A percentile compares a stretch with the other conserved stretches of the same genome.
These are phyloP conservation scores for Penicillium paxilli DNA, from an alignment of 495 filamentous ascomycete genomes.

Conservation along the genomic window DNA sequence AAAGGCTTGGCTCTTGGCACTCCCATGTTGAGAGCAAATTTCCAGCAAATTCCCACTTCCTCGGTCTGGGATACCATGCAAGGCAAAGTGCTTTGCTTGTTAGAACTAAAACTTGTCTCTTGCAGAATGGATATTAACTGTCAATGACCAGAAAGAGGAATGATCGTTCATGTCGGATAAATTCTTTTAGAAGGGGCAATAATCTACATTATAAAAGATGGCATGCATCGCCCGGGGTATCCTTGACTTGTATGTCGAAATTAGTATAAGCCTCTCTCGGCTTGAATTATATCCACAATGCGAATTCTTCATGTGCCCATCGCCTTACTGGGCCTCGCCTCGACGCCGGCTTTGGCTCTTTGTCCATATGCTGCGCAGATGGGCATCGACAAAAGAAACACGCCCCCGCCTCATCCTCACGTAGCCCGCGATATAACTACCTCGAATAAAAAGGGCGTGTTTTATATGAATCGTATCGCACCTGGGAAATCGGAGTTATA, in stretches of 20 bases:
- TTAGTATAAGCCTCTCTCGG: not conserved
- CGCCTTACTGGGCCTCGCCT: conserved; percentile 1
- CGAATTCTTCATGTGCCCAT: not conserved
- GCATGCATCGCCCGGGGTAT: not conserved
- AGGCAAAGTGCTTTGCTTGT: not conserved
- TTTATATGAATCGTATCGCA: conserved; percentile 37
- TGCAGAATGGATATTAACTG: not conserved
- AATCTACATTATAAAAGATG: not conserved
- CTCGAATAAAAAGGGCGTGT: conserved; percentile 20
- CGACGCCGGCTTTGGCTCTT: not conserved
- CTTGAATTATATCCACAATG: not conserved
- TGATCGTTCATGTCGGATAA: not conserved
- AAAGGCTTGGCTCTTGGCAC: not conserved
- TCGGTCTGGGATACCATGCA: not conserved
- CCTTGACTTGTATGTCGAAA: not conserved
- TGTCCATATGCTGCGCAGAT: conserved; percentile 8
- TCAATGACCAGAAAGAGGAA: not conserved
- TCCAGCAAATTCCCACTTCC: not conserved
- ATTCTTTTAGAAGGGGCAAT: not conserved
- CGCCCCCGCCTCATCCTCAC: not conserved
- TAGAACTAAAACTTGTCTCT: not conserved
- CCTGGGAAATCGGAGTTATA: conserved; percentile 32
- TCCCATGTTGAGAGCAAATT: not conserved
- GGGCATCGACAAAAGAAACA: conserved; percentile 2
- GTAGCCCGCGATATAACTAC: not conserved